Percentiles rank a stretch among this genome's conserved stretches.
Conservation (phyloP, 371 early-diverging fungal genomes). For the Encephalitozoon cuniculi region DNA sequence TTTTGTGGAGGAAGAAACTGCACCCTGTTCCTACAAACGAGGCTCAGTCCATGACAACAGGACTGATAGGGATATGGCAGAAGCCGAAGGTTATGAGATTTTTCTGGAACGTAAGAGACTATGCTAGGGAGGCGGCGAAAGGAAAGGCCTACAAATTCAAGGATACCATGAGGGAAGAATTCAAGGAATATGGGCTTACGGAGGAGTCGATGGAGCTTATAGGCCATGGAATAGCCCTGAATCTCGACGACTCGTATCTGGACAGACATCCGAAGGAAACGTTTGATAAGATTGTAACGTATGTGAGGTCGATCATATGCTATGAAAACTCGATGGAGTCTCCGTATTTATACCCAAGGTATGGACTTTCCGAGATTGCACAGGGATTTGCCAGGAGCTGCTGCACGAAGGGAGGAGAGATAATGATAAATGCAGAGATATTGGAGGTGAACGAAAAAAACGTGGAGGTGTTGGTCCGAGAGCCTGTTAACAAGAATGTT, state of each 20-base stretch:
- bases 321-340: slow-evolving; percentile 71
- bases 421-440: slow-evolving; percentile 53
- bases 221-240: slow-evolving; percentile 93
- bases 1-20: slow-evolving; percentile 76
- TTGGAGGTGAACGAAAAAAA: background rate
- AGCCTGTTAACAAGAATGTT: slow-evolving; percentile 17
- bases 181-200: slow-evolving; percentile 78
- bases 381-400: slow-evolving; percentile 90
- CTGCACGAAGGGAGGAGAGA: slow-evolving; percentile 51
- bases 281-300: slow-evolving; percentile 79
- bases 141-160: slow-evolving; percentile 16
- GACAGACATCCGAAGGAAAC: slow-evolving; percentile 75
- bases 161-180: slow-evolving; percentile 73
- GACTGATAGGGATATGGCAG: slow-evolving; percentile 83
- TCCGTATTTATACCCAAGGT: slow-evolving; percentile 98
- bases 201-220: slow-evolving; percentile 84
- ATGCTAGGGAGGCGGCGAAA: slow-evolving; percentile 5
- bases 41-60: slow-evolving; percentile 72
- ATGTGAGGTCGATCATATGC: slow-evolving; percentile 81
- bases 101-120: slow-evolving; percentile 74
- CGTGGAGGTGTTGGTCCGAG: background rate
- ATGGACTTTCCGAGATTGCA: slow-evolving; percentile 94
- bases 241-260: slow-evolving; percentile 84
- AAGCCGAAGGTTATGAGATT: slow-evolving; percentile 85
- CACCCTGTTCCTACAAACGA: slow-evolving; percentile 87